Conservation (phyloP, 176 grass and related monocot genomes). For the Aechmea fasciata region DNA sequence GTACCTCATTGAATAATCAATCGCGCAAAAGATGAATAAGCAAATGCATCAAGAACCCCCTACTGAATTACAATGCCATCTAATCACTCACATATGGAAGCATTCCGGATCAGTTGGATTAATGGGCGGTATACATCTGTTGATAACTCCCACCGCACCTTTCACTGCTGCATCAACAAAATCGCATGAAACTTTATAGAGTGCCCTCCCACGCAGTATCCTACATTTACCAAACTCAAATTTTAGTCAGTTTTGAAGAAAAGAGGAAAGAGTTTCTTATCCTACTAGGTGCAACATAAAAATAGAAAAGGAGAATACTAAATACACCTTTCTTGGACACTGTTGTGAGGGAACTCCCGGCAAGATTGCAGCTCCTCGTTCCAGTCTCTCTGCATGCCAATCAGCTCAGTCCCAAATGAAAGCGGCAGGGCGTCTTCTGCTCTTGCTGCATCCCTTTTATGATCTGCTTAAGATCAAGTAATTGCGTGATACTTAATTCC, state of each 20-base stretch:
- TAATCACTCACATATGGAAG: constrained; percentile 90
- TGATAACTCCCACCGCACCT: constrained; percentile 95
- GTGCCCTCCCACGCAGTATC: constrained; percentile 89
- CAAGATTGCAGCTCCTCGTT: constrained; percentile 96
- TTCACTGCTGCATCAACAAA: constrained; percentile 97
- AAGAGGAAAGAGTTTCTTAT: not conserved
- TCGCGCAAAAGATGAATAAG: not conserved
- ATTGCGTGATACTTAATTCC: not conserved
- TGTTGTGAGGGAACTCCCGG: constrained; percentile 85
- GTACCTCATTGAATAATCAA: no score
- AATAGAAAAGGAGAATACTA: constrained; percentile 8
- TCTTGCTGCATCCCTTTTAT: constrained; percentile 79
- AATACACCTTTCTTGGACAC: constrained; percentile 75
- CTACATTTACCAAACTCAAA: constrained; percentile 38
- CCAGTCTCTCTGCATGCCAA: constrained; percentile 99
- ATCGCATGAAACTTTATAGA: constrained; percentile 98
- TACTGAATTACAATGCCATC: not conserved
- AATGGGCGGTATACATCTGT: constrained; percentile 91
- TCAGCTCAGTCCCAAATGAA: constrained; percentile 86
- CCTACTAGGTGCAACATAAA: not conserved
- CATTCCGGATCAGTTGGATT: constrained; percentile 99
- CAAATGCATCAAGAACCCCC: not conserved
- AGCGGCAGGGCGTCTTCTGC: constrained; percentile 72
- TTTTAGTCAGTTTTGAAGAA: constrained; percentile 9
- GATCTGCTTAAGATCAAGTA: constrained; percentile 44